Evolutionary conservation across 179 eudicot species (phyloP).

Genomic region (Spinacia oleracea): DNA sequence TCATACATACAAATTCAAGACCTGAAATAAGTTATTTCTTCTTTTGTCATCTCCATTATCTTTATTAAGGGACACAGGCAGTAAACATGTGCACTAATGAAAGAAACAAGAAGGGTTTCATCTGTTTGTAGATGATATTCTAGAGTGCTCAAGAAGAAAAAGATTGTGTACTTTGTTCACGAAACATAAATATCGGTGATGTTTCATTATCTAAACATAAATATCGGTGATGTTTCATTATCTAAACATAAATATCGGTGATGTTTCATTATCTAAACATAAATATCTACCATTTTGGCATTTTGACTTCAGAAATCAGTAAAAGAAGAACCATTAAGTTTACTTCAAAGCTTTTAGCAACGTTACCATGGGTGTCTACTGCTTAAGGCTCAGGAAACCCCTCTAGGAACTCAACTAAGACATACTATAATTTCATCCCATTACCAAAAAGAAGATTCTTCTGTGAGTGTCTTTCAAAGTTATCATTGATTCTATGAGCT

Average conservation of each 20-base stretch:
- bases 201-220: not conserved
- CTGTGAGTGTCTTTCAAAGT: not conserved
- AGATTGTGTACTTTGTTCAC: not conserved
- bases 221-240: not conserved
- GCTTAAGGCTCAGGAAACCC: not conserved
- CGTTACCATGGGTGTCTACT: not conserved
- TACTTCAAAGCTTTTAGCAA: not conserved
- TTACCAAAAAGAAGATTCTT: not conserved
- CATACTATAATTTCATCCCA: not conserved
- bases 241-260: not conserved
- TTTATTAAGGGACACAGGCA: not conserved
- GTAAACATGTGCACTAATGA: not conserved
- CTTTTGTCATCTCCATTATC: not conserved
- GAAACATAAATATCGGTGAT: not conserved
- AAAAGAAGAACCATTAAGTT: not conserved
- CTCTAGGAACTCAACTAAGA: not conserved
- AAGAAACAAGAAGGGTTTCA: too few relatives aligned
- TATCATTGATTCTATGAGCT: not conserved
- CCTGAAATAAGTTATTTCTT: not conserved
- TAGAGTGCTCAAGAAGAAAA: not conserved
- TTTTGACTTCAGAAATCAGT: not conserved
- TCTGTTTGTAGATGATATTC: not conserved
- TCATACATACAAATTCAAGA: not conserved
- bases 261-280: not conserved
- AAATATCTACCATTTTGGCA: not conserved